Base-by-base conservation (phyloP, 768 basidiomycete genomes). In the Mycena venus region DNA sequence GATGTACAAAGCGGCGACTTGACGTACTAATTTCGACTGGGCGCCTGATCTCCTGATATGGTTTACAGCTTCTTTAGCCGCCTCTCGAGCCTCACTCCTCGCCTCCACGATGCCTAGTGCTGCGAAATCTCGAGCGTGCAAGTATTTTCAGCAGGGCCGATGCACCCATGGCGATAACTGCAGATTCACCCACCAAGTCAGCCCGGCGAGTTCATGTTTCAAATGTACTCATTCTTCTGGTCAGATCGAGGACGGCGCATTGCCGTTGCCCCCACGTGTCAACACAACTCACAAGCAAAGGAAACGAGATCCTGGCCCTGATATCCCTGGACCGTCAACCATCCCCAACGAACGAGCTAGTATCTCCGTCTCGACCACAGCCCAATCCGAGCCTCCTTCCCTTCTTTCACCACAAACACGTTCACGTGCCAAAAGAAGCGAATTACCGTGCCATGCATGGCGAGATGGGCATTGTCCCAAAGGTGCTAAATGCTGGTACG, bases 391-490 rank as follows among this genome's bases (percentile, higher is more conserved):
- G n/a, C 21, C n/a, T 38, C 17, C 53, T 62, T 9, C 68, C 38
- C 32, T 25, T 19, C 31, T 44, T 61, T 53, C 61, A 12, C 36
- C 69, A n/a, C 38, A 44, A 38, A 68, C 38, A 49, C 56, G 55
- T 38, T 19, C 49, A 25, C 64, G 72, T 31, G 40, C 65, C 25
- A 70, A 70, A 65, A 51, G 63, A 34, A 72, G 75, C 15, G 75
- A 76, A 63, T 29, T 60, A 8, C 72, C 75, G 29, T 76, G 75
- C 38, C 59, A 31, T 40, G 77, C 80, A 62, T 85, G 85, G 87
- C 85, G 80, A 59, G 79, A 79, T 63, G 86, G 86, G 51, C 80
- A 78, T 10, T 87, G 87, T 77, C 69, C 77, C 65, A 83, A 77
- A 72, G 86, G 85, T 21, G 67, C 79, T 10, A 80, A 80, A 58